Base-by-base conservation (phyloP, 148 eudicot genomes). In the Amaranthus cruentus region DNA sequence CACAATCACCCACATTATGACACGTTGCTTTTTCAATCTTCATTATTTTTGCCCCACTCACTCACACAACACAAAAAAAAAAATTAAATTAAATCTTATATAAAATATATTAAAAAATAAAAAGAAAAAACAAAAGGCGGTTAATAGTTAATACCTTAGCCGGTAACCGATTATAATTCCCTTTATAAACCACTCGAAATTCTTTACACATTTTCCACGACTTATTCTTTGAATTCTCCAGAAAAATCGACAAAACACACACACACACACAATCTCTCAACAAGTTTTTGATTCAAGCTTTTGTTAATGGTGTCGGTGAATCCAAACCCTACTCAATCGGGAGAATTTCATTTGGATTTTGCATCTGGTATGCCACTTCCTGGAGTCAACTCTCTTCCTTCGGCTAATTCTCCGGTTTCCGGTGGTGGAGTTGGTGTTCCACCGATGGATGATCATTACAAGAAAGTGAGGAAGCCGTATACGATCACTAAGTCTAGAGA, bases 401-500 rank as follows among this genome's bases (percentile, higher is more conserved):
- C 80, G 64, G 57, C 18, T 4, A 49, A 51, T 57, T 72, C 21
- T 4, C 71, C 54, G 79, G 76, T 62, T 57, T 47, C 50, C 75
- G 73, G 69, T 46, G 55, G 52, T 6, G 72, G 42, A 0, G 18
- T 47, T 7, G 67, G 5, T 5, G n/a, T 63, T 55, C 7, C 47
- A 8, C 14, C 48, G 72, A 10, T 67, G 83, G 84, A 86, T 52
- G 89, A 84, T 54, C 73, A 70, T 75, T 67, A 47, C 62, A 83
- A 65, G 83, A 88, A 84, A 66, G 75, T 85, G 15, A 77, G 91
- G 70, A 88, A 88, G 78, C 87, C 91, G 65, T 85, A 88, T 59
- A 88, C 87, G 66, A 88, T 88, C 15, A 85, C 87, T 10, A 88
- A 88, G 84, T 82, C 86, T 10, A 78, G 91, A 75, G 91, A 88